Base-by-base conservation (phyloP, 202 grass and related monocot species). In the Alloteropsis angusta region DNA sequence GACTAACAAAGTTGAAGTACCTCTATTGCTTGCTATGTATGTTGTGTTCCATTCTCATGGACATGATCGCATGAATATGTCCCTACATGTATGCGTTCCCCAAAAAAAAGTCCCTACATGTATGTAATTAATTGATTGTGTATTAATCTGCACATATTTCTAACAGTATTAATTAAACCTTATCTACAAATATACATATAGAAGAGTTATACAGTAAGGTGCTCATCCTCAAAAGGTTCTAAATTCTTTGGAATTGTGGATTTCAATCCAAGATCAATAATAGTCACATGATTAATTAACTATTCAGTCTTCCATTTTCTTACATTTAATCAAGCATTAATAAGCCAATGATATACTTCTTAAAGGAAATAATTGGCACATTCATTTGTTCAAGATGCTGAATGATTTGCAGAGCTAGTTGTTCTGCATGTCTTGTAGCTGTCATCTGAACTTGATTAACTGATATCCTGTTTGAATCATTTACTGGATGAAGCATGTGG, bases 311-410 rank as follows among this genome's bases (percentile, higher is more conserved):
- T 72, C 12, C 32, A 32, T 76, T 75, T 16, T 55, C 1, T 64
- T 53, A n/a, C 55, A 83, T 38, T 71, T 38, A 80, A 43, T 72
- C 21, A 58, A 83, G 23, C 39, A 15, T 30, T 36, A 72, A 66
- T 34, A 16, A 60, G 11, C 34, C 72, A 53, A 45, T 10, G 2
- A 44, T 57, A 39, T 68, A 67, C 47, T 49, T 67, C 4, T n/a
- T 79, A 28, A 54, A 63, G 19, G 34, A 41, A 79, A 55, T 0
- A 14, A 21, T 54, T 12, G 43, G 44, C 16, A 43, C 1, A 19
- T 78, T 78, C 72, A 18, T 81, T 76, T 56, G 1, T 62, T 71
- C 42, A 16, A 67, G 42, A 32, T 77, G 46, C 43, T 78, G 1
- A 60, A 13, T 66, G 21, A 59, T 70, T 71, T 75, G 6, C 72